These are phyloP conservation scores for Aspergillus latus DNA, from an alignment of 2,329 filamentous ascomycete species.

Conservation along the genomic window DNA sequence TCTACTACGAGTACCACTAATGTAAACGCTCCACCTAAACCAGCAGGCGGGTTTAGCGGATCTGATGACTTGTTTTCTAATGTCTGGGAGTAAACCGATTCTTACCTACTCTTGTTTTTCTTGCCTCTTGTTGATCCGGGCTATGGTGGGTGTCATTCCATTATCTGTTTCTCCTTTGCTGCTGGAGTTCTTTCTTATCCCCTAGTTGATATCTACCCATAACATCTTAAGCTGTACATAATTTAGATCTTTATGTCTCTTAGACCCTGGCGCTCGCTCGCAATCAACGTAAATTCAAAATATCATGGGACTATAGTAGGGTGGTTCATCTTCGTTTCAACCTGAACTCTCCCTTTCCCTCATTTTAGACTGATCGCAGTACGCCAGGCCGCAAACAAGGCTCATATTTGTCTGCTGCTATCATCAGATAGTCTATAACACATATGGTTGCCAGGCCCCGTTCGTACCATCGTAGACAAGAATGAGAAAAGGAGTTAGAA, in stretches of 20 bases:
- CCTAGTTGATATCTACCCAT: not conserved
- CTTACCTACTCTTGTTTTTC: constrained; percentile 23
- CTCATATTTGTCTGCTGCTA: not conserved
- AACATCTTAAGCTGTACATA: not conserved
- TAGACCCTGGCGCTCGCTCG: constrained; percentile 17
- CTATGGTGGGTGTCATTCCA: constrained; percentile 16
- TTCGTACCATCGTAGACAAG: not conserved
- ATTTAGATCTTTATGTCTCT: constrained; percentile 15
- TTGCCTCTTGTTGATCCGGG: constrained; percentile 6
- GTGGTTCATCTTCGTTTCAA: not conserved
- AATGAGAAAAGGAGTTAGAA: not conserved
- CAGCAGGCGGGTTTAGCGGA: constrained; percentile 61
- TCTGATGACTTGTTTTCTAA: constrained; percentile 90
- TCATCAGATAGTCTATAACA: not conserved
- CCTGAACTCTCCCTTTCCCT: too few relatives aligned
- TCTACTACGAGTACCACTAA: constrained; percentile 37
- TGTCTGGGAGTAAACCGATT: constrained; percentile 71
- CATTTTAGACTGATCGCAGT: not conserved
- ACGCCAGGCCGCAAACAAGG: not conserved
- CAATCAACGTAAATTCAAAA: constrained; percentile 3
- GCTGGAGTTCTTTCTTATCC: not conserved
- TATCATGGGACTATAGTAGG: not conserved
- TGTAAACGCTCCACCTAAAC: constrained; percentile 39
- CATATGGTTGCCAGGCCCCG: not conserved
- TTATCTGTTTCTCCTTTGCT: constrained; percentile 3